Percentiles rank a stretch among this genome's conserved stretches.
phyloP scores from a whole-genome alignment of 129 eudicot genomes.

The Arctium lappa region DNA sequence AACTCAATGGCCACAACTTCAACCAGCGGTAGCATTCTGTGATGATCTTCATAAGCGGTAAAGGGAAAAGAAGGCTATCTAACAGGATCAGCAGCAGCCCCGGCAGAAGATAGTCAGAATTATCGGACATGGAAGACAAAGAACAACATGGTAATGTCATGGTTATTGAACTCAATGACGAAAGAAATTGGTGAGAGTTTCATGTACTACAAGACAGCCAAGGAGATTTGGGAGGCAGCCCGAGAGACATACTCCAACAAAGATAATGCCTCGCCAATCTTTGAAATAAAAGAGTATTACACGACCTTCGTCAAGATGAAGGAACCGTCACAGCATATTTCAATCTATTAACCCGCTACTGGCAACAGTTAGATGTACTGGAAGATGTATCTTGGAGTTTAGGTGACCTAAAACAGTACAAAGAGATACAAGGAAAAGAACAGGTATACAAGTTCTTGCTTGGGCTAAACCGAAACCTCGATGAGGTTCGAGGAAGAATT shows the following conservation, averaged over 20 bases:
- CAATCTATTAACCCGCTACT: neutral
- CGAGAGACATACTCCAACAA: neutral
- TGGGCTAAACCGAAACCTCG: neutral
- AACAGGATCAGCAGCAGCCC: neutral
- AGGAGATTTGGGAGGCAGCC: too few relatives aligned
- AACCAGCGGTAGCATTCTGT: too few relatives aligned
- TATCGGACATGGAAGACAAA: neutral
- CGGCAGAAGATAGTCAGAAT: neutral
- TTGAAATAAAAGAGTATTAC: neutral
- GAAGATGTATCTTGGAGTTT: neutral
- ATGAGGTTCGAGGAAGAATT: neutral
- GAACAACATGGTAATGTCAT: neutral
- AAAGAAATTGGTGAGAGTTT: neutral
- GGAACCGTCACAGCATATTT: neutral
- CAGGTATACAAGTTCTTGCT: neutral
- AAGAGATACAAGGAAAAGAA: neutral
- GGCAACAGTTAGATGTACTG: neutral
- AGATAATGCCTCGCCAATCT: neutral
- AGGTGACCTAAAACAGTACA: neutral
- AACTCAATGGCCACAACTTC: too few relatives aligned
- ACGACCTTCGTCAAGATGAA: neutral
- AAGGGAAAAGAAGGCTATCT: neutral
- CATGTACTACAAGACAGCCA: too few relatives aligned
- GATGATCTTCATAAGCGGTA: neutral
- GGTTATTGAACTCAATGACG: constrained; percentile 6